Base-by-base conservation (phyloP, 768 basidiomycete genomes). In the Mrakia frigida region DNA sequence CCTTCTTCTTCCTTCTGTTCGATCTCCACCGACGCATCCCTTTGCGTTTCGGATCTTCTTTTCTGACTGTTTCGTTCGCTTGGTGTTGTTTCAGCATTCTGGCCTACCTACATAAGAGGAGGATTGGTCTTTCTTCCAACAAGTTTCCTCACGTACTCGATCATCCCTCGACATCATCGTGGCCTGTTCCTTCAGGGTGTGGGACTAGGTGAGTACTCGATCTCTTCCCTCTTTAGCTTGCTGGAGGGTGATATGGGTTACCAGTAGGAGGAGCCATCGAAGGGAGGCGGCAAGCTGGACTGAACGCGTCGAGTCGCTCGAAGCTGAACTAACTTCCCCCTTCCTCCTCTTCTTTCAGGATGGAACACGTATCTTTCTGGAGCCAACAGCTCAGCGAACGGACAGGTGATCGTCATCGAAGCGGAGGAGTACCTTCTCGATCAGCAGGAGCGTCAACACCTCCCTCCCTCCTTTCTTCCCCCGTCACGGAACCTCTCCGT, bases 131-230 rank as follows among this genome's bases (percentile, higher is more conserved):
- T 72, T 16, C 16, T 75, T 18, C 74, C 74, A 25, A 75, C 74
- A 28, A 67, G 67, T 14, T 7, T 41, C 13, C 28, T 75, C 11
- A 77, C 76, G 7, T 77, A 77, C 41, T 72, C 70, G 14, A 53
- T 77, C 76, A 72, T 77, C 60, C 70, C 76, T 18, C 50, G 53
- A 23, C 70, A 70, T 14, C 76, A 77, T 50, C 70, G 76, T 37
- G 76, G 76, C 1, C 56, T 77, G 16, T 77, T 72, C 50, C 46
- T 77, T 21, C 76, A 77, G 50, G 76, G 33, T 60, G 76, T 77
- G 25, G 76, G 76, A 37, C 52, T 77, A 0, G 76, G 75, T 76
- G n/a, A 56, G 70, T 56, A 31, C 31, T 16, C 60, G 18, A 23
- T 21, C 10, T 35, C n/a, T n/a, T n/a, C n/a, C n/a, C n/a, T n/a